These are phyloP conservation scores for Hippophae tibetana DNA, from an alignment of 306 rosid species.

Conservation along the genomic window DNA sequence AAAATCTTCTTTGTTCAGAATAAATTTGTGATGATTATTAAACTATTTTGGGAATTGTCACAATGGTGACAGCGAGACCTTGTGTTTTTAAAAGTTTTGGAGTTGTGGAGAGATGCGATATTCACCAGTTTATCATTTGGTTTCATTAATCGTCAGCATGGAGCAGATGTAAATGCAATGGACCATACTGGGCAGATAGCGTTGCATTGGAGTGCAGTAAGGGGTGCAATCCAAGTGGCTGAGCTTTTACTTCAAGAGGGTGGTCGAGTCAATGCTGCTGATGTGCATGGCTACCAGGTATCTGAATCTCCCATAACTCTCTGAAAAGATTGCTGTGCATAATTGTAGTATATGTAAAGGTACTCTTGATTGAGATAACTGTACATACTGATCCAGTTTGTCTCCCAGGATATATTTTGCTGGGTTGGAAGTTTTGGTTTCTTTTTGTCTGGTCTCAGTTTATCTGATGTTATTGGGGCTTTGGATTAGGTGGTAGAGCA, in stretches of 20 bases:
- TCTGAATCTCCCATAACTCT: neutral
- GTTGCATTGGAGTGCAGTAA: conserved; percentile 92
- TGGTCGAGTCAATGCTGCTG: conserved; percentile 52
- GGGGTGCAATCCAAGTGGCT: conserved; percentile 84
- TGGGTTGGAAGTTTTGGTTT: too few relatives aligned
- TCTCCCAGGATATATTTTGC: too few relatives aligned
- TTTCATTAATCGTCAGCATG: conserved; percentile 54
- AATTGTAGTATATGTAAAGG: conserved; percentile 1
- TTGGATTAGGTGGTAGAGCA: too few relatives aligned
- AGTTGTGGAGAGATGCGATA: neutral
- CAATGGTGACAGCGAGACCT: neutral
- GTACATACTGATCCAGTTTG: too few relatives aligned
- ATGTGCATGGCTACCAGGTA: conserved; percentile 98
- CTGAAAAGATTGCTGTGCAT: too few relatives aligned
- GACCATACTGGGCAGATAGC: conserved; percentile 96
- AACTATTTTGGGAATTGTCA: neutral
- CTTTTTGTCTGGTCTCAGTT: too few relatives aligned
- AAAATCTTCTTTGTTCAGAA: neutral
- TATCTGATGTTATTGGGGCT: too few relatives aligned
- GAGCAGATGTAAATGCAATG: conserved; percentile 79
- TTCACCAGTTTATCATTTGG: conserved; percentile 11
- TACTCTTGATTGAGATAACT: too few relatives aligned
- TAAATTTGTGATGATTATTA: neutral
- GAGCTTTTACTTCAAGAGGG: conserved; percentile 96
- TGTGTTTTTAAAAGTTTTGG: neutral